Base-by-base conservation (phyloP, 2,329 filamentous ascomycete genomes). In the Pyrenochaeta sp. region DNA sequence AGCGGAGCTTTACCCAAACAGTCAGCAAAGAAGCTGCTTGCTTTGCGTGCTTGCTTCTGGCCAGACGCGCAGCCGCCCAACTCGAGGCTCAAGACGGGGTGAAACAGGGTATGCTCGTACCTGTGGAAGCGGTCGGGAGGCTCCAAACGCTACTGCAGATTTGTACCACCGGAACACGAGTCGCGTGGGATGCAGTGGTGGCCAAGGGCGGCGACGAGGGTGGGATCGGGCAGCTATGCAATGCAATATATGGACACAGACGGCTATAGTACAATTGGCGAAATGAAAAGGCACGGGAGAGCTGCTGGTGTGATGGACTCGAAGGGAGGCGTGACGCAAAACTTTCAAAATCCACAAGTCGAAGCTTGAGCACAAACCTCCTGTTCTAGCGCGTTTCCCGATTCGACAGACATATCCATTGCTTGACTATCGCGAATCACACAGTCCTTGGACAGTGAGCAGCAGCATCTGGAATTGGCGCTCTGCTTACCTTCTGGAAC, bases 161-260 rank as follows among this genome's bases (percentile, higher is more conserved):
- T 61, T 58, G 58, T 54, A 28, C n/a, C 62, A 58, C 50, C 22
- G 45, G 48, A 32, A 28, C 36, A 32, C 40, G 37, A 50, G 37
- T 39, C 43, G 47, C 3, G 50, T 50, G 25, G 9, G 50, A 44
- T 46, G 47, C 15, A 48, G 48, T 56, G 42, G 55, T 59, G 54
- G 53, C 59, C 43, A 49, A 45, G 58, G 19, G 58, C 40, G 54
- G 36, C 56, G 60, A 36, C 59, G 53, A 51, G 59, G 63, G 61
- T 80, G 82, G 49, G 54, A 66, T 64, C 67, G 56, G 59, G 63
- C 55, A 62, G 72, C 64, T 68, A 64, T 71, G 65, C 68, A 69
- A 68, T 60, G 61, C 66, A 69, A 61, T 60, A 65, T 65, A 58
- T 56, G 56, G 58, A 39, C 54, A 50, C 19, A 60, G 57, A 68